Evolutionary conservation across 805 yeast genomes (phyloP), one percentile per base, ranked within the genome.

Genomic region (Pichia deserticola): DNA sequence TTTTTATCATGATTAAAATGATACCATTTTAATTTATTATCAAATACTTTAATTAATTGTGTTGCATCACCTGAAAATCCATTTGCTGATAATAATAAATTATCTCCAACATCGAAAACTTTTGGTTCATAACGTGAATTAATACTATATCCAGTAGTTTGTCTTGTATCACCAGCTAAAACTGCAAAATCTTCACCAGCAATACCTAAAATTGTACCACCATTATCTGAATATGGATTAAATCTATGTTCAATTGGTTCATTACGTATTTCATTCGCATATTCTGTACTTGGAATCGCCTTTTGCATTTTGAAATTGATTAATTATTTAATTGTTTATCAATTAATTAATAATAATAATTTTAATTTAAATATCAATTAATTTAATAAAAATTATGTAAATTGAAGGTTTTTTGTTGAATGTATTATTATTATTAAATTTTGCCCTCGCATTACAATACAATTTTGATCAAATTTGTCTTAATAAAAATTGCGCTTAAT

Each of bases 161-260:
- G 95, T 74, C 99, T 84, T n/a, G 99, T 93, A 67, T 93, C 99
- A 42, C 98, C 98, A 0, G 99, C 99, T 53, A 93, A 75, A 36
- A 93, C 93, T 20, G 96, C 97, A 62, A 89, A 93, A 68, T 93
- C 97, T 66, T 89, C 87, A 45, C 99, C 99, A 1, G 99, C 97
- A 68, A 93, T 93, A 47, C 98, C 99, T 58, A 93, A 72, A 49
- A 92, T 90, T 7, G 98, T 92, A 62, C 99, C 99, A 60, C 99
- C 99, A 61, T 90, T 89, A 68, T 90, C 96, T 33, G 92, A 73
- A 72, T 89, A 89, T 37, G 97, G 97, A 64, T 89, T 89, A 72
- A 89, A 89, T 66, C 85, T 77, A 68, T 90, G 96, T 66, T 89
- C 96, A 64, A 89, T 89, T 52, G 97, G 97, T 35, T 68, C 69